phyloP scores from a whole-genome alignment of 176 grass and related monocot genomes.

The Bolboschoenus planiculmis region DNA sequence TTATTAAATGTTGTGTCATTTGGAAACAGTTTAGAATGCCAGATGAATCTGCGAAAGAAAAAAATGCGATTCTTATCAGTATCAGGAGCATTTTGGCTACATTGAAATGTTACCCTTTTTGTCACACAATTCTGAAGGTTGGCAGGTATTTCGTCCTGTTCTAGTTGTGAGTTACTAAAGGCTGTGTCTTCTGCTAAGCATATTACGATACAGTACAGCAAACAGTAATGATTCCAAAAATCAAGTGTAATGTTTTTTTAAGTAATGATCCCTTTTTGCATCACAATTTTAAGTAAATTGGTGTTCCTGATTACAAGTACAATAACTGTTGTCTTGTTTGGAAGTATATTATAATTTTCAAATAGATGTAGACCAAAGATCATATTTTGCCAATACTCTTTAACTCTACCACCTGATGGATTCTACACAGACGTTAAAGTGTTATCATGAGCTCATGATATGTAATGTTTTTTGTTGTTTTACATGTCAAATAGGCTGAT shows the following conservation, averaged over 20 bases:
- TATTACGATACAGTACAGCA: background rate
- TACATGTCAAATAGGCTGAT: constrained; percentile 36
- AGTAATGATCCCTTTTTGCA: background rate
- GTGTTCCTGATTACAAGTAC: background rate
- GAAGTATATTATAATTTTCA: background rate
- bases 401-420: background rate
- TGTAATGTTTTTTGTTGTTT: background rate
- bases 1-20: background rate
- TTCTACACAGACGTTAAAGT: background rate
- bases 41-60: background rate
- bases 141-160: background rate
- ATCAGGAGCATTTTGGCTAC: background rate
- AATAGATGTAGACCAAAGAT: background rate
- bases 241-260: background rate
- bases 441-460: background rate
- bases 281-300: background rate
- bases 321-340: background rate
- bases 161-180: background rate
- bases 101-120: background rate
- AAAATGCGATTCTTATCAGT: background rate
- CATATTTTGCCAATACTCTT: background rate
- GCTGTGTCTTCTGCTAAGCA: background rate
- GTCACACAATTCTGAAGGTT: background rate
- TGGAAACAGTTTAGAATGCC: background rate
- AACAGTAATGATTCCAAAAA: background rate